Conservation (phyloP, 108 stramenopile species). For the Skeletonema grethae region DNA sequence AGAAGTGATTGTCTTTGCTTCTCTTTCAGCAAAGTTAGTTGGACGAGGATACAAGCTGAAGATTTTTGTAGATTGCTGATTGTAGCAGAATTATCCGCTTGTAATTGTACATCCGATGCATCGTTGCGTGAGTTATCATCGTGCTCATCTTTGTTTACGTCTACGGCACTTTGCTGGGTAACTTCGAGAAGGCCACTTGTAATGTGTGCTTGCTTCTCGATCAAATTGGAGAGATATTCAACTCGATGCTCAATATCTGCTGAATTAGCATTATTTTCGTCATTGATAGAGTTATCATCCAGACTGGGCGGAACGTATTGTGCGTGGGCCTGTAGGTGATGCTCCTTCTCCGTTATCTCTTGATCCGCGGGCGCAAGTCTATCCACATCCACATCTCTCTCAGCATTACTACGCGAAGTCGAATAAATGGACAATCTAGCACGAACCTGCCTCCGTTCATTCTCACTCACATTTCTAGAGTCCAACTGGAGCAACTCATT, state of each 20-base stretch:
- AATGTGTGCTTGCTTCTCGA: not conserved
- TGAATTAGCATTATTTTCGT: not conserved
- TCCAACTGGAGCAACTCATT: slow-evolving; percentile 11
- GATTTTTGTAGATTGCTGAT: not conserved
- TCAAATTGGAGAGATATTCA: slow-evolving; percentile 2
- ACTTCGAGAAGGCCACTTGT: not conserved
- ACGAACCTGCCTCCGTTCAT: slow-evolving; percentile 21
- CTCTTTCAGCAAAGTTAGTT: not conserved
- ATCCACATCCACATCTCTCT: not conserved
- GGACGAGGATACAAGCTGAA: slow-evolving; percentile 8
- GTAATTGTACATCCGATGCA: not conserved
- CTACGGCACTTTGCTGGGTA: not conserved
- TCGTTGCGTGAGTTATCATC: not conserved
- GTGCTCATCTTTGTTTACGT: not conserved
- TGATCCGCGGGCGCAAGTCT: not conserved
- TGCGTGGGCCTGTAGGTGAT: not conserved
- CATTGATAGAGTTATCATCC: not conserved
- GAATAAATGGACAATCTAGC: slow-evolving; percentile 7
- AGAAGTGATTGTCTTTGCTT: slow-evolving; percentile 4
- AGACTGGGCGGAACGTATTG: not conserved
- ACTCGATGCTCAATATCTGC: not conserved
- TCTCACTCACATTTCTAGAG: slow-evolving; percentile 4
- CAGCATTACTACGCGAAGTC: not conserved
- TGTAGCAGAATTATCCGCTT: not conserved
- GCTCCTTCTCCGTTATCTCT: not conserved